Base-by-base conservation (phyloP, 2,329 filamentous ascomycete species). In the Penicillium palitans region DNA sequence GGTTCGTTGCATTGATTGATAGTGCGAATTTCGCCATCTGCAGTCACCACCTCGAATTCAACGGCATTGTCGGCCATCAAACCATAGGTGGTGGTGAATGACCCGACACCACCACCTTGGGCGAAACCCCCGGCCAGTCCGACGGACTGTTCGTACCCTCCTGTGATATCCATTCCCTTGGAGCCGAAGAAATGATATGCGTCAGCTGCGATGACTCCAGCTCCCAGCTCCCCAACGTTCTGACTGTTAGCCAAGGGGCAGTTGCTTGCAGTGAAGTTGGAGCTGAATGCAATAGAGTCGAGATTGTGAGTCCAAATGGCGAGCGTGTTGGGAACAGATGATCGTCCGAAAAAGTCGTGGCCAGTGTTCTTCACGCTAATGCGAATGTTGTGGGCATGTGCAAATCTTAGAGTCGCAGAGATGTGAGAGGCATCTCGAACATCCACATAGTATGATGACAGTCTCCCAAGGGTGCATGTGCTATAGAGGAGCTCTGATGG, bases 311-410 rank as follows among this genome's bases (percentile, higher is more conserved):
- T 79, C 77, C 76, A 78, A 3, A 80, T 59, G 4, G 69, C 65
- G 4, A 80, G 68, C 3, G 71, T 66, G 2, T 76, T 74, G 0
- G 66, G 64, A 1, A 77, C 78, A 4, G 70, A 70, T 4, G 70
- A 74, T 45, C 74, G 73, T 5, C 79, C 78, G 1, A 75, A 71
- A 49, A 76, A 77, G 55, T 85, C 83, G 66, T 86, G 83, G 2
- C 83, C 83, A 0, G 83, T 85, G 62, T 85, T 85, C 59, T 81
- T 79, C 59, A 86, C 78, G 31, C 76, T 70, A 2, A 81, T 66
- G 4, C 79, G 74, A 46, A 81, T 68, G 45, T 70, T 58, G 25
- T 61, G 59, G 24, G 19, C 4, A 13, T 27, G 50, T 7, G 54
- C 54, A 48, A 60, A 60, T 9, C 21, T 46, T 12, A 55, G 13